Evolutionary conservation across 495 filamentous ascomycete species (phyloP).

Genomic region (Thermothielavioides terrestris): DNA sequence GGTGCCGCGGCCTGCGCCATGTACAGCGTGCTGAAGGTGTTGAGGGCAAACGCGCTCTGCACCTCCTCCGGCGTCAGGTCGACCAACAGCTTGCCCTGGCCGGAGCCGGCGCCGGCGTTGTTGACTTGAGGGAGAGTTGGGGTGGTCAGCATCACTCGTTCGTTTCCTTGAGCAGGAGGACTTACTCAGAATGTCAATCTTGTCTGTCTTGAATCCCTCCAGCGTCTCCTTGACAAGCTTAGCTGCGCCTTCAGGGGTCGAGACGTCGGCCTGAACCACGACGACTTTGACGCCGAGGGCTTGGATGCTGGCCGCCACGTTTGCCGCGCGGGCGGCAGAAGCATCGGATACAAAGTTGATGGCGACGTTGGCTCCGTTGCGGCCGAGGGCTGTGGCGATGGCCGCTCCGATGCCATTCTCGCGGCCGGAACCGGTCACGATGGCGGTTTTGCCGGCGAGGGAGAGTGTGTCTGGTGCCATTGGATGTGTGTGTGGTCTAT

Average conservation of each 20-base stretch:
- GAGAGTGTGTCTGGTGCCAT: background rate
- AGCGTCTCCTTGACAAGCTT: background rate
- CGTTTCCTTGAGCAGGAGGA: no score
- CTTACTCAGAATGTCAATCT: background rate
- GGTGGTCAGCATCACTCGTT: background rate
- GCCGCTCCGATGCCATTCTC: conserved; percentile 1
- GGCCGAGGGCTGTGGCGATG: background rate
- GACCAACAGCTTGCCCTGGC: background rate
- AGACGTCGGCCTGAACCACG: conserved; percentile 1
- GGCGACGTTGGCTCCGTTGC: background rate
- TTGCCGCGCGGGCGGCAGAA: background rate
- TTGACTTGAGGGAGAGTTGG: background rate
- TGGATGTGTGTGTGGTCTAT: background rate
- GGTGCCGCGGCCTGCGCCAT: background rate
- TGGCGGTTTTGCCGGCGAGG: background rate
- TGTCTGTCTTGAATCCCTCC: background rate
- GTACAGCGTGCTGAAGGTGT: conserved; percentile 2
- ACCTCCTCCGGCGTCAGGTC: background rate
- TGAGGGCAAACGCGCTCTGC: background rate
- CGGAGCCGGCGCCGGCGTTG: background rate
- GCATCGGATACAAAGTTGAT: background rate
- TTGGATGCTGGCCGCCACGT: background rate
- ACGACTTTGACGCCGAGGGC: background rate
- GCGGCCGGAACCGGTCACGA: background rate
- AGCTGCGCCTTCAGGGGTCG: background rate